Base-by-base conservation (phyloP, 352 stramenopile species). In the Pythium aristosporum region DNA sequence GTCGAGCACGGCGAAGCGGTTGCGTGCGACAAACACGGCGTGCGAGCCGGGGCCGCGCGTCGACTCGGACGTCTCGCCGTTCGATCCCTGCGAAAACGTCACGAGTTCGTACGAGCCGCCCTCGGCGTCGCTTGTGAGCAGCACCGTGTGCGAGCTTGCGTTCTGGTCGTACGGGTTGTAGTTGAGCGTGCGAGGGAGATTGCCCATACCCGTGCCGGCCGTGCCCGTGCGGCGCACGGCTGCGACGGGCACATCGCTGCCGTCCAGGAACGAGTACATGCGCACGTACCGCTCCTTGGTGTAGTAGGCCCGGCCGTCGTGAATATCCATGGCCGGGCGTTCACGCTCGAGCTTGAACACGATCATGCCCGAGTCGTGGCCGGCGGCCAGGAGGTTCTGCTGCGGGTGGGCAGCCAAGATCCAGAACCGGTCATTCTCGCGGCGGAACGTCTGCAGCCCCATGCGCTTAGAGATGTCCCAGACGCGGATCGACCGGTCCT, bases 321-420 rank as follows among this genome's bases (percentile, higher is more conserved):
- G 71, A 18, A 92, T 83, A 47, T 94, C 85, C 75, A 98, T 98
- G 15, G 98, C 96, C 0, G 97, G 97, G 54, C 98, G 90, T 68
- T 99, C 98, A 49, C 98, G 89, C 69, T 97, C 89, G 43, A 99
- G 82, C 77, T 99, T 99, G 80, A 99, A 99, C 15, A 99, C 97
- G 76, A 99, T 98, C 95, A 99, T 99, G 72, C 98, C 98, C n/a
- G 91, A 98, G 79, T 99, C 98, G 72, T 99, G 98, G 52, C 98
- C 98, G 5, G 98, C 98, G 20, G 97, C 98, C 30, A 99, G 82
- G 34, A 99, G 79, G 75, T 99, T 99, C 74, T 99, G 96, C 49
- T 87, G 90, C 32, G 92, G 88, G 77, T 99, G 97, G 0, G 96
- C 96, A 0, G 94, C 89, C 21, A 96, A 71, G 71, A 99, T 99